A percentile compares a stretch with the other conserved stretches of the same genome.
These are phyloP conservation scores for Geosmithia putterillii DNA, from an alignment of 2,329 filamentous ascomycete genomes.

Conservation along the genomic window DNA sequence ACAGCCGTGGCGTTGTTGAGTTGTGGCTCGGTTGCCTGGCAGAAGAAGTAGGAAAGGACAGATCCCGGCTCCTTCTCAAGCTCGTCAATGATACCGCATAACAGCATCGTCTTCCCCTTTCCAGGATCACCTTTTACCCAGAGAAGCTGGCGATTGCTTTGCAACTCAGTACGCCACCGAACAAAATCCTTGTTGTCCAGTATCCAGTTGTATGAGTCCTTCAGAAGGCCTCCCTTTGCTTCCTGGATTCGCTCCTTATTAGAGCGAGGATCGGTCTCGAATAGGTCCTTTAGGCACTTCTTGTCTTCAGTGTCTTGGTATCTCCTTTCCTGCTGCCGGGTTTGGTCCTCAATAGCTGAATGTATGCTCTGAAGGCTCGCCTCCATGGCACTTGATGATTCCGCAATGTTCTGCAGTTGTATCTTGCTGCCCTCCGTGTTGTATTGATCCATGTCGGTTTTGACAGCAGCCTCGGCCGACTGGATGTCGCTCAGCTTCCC, in stretches of 20 bases:
- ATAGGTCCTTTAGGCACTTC: slow-evolving; percentile 1
- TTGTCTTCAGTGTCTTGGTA: slow-evolving; percentile 1
- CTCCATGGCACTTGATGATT: not conserved
- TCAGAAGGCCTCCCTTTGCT: slow-evolving; percentile 18
- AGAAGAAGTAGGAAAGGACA: slow-evolving; percentile 26
- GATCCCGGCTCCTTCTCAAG: slow-evolving; percentile 5
- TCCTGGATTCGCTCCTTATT: slow-evolving; percentile 7
- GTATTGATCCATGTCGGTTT: slow-evolving; percentile 6
- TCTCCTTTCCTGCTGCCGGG: slow-evolving; percentile 4
- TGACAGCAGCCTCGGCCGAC: slow-evolving; percentile 11
- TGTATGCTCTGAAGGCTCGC: slow-evolving; percentile 3
- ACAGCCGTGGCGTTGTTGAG: slow-evolving; percentile 26
- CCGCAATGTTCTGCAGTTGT: slow-evolving; percentile 5
- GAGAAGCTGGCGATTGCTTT: slow-evolving; percentile 14
- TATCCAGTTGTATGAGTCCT: slow-evolving; percentile 20
- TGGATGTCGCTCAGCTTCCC: slow-evolving; percentile 13
- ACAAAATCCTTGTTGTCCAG: slow-evolving; percentile 12
- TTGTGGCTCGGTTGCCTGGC: slow-evolving; percentile 21
- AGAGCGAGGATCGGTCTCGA: slow-evolving; percentile 1
- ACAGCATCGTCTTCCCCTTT: slow-evolving; percentile 30
- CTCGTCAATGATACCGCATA: slow-evolving; percentile 17
- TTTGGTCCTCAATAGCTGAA: slow-evolving; percentile 6
- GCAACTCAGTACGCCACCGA: slow-evolving; percentile 3
- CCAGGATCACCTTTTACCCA: slow-evolving; percentile 25
- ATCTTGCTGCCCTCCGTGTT: slow-evolving; percentile 4